Evolutionary conservation across 2,329 filamentous ascomycete species (phyloP), one percentile per base, ranked within the genome.

Genomic region (Alternaria solani): DNA sequence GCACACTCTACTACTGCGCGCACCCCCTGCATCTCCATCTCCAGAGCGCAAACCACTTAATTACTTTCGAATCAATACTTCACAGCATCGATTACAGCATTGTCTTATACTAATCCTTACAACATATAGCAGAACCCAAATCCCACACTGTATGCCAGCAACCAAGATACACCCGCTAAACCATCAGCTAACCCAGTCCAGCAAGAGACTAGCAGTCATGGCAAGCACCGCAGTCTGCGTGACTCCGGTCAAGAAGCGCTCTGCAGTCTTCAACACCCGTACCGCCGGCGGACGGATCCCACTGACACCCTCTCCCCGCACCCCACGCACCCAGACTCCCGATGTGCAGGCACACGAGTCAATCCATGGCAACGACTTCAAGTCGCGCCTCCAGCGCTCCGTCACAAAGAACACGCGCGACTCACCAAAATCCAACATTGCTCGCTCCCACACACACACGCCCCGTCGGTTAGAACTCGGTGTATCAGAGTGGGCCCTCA

Each of bases 361-460:
- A 7, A 89, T 93, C 62, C 95, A 83, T 72, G 78, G 79, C 79
- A 88, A 90, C 63, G 91, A 93, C 80, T 84, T 96, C 59, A 87
- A 92, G 66, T 86, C 91, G 62, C 90, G 93, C 76, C 91, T 97
- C 75, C 86, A 91, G 64, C 91, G 91, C 74, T 89, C 85, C 59
- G 80, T 84, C 62, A 85, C 88, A 63, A 90, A 89, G 82, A 82
- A 85, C 41, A 83, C 87, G 41, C 90, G 91, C 51, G 91, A 95
- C 77, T 97, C 94, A 2, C 93, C 94, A 77, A 98, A 98, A 85
- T 97, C 94, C 61, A 98, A 97, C 85, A 97, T 97, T 79, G 92
- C 91, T 68, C 88, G 89, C 66, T 87, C 88, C 57, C 59, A 64
- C 55, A 86, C 92, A 43, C 62, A 67, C 55, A 86, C 92, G 41